Evolutionary conservation across 1,284 basidiomycete species (phyloP).

Genomic region (Xanthoconium separans): DNA sequence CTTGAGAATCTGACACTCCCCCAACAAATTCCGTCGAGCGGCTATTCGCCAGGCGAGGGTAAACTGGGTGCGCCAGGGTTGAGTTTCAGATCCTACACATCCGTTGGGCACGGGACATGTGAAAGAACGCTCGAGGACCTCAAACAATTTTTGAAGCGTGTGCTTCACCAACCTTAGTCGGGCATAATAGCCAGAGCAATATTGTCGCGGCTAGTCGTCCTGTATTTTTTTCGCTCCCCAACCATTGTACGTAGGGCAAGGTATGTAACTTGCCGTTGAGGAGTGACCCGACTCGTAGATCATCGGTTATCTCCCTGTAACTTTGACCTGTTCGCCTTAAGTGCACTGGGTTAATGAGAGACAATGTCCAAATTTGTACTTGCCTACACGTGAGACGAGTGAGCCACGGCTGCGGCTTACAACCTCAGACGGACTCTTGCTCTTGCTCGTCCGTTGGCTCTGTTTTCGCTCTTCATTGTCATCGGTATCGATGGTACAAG

Average conservation of each 20-base stretch:
- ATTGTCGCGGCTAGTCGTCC: neutral
- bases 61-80: slow-evolving; percentile 43
- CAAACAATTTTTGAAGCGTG: slow-evolving; percentile 57
- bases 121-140: slow-evolving; percentile 63
- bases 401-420: slow-evolving; percentile 1
- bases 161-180: slow-evolving; percentile 35
- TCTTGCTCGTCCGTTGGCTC: slow-evolving; percentile 3
- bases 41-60: slow-evolving; percentile 21
- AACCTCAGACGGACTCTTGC: slow-evolving; percentile 5
- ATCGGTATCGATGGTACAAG: slow-evolving; percentile 64
- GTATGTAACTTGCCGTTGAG: too few species aligned
- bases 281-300: too few species aligned
- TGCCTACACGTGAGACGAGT: neutral
- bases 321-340: too few species aligned
- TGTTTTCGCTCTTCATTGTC: neutral
- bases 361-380: slow-evolving; percentile 11
- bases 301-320: too few species aligned
- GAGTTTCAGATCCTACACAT: slow-evolving; percentile 60
- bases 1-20: slow-evolving; percentile 29
- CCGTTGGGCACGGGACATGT: slow-evolving; percentile 63
- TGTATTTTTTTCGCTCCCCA: too few species aligned
- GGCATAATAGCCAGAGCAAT: neutral
- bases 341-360: neutral
- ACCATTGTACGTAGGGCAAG: too few species aligned
- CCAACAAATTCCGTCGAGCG: slow-evolving; percentile 21